Conservation (phyloP, 495 filamentous ascomycete genomes). For the Aspergillus conjunctus region DNA sequence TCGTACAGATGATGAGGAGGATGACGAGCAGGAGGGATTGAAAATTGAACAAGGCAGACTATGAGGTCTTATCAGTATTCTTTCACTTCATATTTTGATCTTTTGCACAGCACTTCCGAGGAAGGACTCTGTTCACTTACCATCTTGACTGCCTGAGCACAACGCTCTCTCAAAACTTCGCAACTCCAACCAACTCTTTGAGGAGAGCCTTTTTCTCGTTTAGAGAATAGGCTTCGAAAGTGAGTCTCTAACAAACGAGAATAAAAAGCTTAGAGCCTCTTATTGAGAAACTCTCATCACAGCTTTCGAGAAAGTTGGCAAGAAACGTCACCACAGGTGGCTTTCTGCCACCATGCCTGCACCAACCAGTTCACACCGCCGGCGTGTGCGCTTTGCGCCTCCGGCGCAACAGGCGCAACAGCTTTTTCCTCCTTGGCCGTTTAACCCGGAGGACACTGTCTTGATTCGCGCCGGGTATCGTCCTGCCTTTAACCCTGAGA, state of each 20-base stretch:
- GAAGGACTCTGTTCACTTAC: constrained; percentile 16
- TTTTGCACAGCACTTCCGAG: neutral
- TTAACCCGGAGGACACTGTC: constrained; percentile 27
- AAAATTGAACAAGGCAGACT: constrained; percentile 99
- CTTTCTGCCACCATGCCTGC: constrained; percentile 25
- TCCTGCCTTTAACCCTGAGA: constrained; percentile 25
- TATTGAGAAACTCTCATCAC: too few relatives aligned
- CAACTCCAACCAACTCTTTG: neutral
- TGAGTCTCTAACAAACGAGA: too few relatives aligned
- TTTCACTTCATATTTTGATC: constrained; percentile 3
- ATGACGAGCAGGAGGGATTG: constrained; percentile 90
- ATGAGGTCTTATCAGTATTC: constrained; percentile 18
- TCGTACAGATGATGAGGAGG: constrained; percentile 93
- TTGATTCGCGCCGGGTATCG: constrained; percentile 34
- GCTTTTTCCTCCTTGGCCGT: constrained; percentile 25
- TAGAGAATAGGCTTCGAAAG: neutral
- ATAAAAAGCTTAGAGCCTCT: too few relatives aligned
- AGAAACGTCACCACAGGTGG: constrained; percentile 4
- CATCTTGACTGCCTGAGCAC: constrained; percentile 23
- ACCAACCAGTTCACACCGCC: constrained; percentile 20
- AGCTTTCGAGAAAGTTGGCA: constrained; percentile 1
- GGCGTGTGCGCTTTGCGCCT: constrained; percentile 3
- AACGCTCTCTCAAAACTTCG: neutral
- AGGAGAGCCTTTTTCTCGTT: neutral
- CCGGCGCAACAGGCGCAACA: constrained; percentile 8